These are phyloP conservation scores for Chrysopogon serrulatus DNA, from an alignment of 176 grass and related monocot genomes.

Conservation along the genomic window DNA sequence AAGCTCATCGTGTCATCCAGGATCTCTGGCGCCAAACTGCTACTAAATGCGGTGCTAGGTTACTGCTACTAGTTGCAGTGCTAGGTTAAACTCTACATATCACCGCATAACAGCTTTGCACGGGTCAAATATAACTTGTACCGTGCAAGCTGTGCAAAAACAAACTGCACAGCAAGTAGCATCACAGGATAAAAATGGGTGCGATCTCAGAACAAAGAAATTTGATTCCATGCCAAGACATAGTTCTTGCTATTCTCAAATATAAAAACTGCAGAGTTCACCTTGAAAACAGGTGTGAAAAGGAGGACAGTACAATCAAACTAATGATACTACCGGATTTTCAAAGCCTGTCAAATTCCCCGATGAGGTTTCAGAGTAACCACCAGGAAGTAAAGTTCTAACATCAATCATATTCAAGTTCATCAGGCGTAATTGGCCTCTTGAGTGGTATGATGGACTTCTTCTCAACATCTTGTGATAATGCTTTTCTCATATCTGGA, in stretches of 20 bases:
- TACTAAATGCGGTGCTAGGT: neutral
- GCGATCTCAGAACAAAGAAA: neutral
- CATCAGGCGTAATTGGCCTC: conserved; percentile 88
- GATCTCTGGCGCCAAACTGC: neutral
- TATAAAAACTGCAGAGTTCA: neutral
- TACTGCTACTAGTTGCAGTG: neutral
- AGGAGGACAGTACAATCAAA: neutral
- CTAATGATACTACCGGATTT: neutral
- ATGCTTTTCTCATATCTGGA: conserved; percentile 94
- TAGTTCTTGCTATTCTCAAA: neutral
- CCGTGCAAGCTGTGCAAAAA: neutral
- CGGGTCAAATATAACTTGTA: neutral
- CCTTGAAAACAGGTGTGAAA: neutral
- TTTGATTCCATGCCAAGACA: neutral
- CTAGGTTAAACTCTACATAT: neutral
- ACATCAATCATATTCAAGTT: conserved; percentile 97
- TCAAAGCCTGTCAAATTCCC: neutral
- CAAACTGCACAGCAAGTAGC: neutral
- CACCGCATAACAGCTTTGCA: neutral
- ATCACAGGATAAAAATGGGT: neutral
- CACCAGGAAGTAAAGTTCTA: neutral
- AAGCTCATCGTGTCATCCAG: neutral
- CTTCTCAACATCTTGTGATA: conserved; percentile 88
- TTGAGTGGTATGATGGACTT: conserved; percentile 95
- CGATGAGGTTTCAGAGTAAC: neutral